Base-by-base conservation (phyloP, 345 rosid species). In the rapeseed (Brassica napus) region DNA sequence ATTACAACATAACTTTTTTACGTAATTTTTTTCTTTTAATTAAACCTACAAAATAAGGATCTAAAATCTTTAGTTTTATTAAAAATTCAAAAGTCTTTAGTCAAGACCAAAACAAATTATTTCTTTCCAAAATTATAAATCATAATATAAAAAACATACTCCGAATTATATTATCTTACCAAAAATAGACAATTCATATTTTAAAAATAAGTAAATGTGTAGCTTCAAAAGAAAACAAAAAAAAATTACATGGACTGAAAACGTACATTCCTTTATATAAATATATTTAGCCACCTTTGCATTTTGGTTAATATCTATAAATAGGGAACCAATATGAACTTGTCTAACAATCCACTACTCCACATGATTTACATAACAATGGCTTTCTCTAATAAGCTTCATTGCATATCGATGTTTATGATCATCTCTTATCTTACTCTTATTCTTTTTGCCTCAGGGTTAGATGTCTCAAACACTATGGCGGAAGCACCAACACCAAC, bases 381-480 rank as follows among this genome's bases (percentile, higher is more conserved):
- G 61, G 28, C 4, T 18, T 57, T 18, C 28, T 57, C 61, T 5
- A 57, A 57, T 21, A 18, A 18, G 6, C 61, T 5, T 57, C 47
- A 37, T 28, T 18, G 1, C 18, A 37, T 58, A 58, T 14, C 68
- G 59, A 21, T 67, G 21, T 67, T 75, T 15, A 24, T 10, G 8
- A 75, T 66, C 28, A 75, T 66, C 28, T 35, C 37, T 32, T 66
- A 11, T 35, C 57, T 11, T 24, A 34, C 65, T 55, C 42, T 24
- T 66, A 1, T 57, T 66, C 8, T 66, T 55, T 55, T 37, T 3
- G 72, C 52, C 18, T 67, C 59, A 1, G 21, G 59, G 5, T 57
- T 7, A 18, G 61, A 57, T 2, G 14, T 57, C 14, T 57, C 30
- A 58, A 23, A 58, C 4, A 21, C 28, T 8, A 4, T 3, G 23